Base-by-base conservation (phyloP, 176 grass and related monocot species). In the Chloris gayana region DNA sequence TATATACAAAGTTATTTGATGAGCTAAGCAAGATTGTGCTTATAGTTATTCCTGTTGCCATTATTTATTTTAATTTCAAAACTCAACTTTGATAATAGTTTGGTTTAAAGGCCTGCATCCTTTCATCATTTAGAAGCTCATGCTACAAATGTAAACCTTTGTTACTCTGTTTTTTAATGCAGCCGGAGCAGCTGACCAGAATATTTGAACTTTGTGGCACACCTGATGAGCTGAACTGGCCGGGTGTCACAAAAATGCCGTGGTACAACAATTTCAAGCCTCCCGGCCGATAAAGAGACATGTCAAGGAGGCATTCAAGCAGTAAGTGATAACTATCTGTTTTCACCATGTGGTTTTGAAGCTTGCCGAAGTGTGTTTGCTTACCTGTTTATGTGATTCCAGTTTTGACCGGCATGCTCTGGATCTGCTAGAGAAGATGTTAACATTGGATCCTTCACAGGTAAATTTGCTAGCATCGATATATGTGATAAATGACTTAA, bases 181-280 rank as follows among this genome's bases (percentile, higher is more conserved):
- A 94, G 92, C 87, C 90, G 6, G 92, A 98, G 83, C 95, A 98
- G 47, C 85, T 94, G 32, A 89, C 47, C 54, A 98, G 91, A 81
- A 94, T 92, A 85, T 98, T 90, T 85, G 95, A 98, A 69, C 84
- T 94, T 35, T 98, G 95, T 89, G 95, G 95, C 70, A 98, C 92
- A 33, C 92, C 92, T 50, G 89, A 94, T 69, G 95, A 98, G 79
- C 53, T 80, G 2, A 94, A 65, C 67, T 98, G 95, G 95, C 89
- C 88, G 42, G 95, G 95, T 69, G 89, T 94, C 54, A 91, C 92
- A 72, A 85, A 98, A 91, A 91, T 94, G 89, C 85, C 92, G 3
- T 94, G 95, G 92, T 98, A 98, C 68, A 98, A 94, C 64, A 94
- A 92, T 90, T 92, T 97, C 73, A 98, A 92, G 83, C 89, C 92